A percentile compares a stretch with the other conserved stretches of the same genome.
These are phyloP conservation scores for Rosa multiflora DNA, from an alignment of 306 rosid species.

Conservation along the genomic window DNA sequence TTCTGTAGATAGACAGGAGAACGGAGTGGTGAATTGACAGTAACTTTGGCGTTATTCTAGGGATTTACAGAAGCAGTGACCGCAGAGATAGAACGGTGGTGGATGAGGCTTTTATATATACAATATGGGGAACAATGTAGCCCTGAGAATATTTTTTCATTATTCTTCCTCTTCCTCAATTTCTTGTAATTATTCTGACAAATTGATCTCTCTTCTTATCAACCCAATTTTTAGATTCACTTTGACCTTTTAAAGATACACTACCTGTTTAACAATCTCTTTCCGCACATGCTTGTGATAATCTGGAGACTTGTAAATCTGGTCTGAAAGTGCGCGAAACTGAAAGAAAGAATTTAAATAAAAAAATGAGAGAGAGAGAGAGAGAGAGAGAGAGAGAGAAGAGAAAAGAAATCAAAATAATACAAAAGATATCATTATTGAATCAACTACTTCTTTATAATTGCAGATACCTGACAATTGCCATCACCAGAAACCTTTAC, in stretches of 20 bases:
- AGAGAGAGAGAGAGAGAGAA: neutral
- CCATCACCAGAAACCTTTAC: constrained; percentile 93
- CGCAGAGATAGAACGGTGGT: neutral
- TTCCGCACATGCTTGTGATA: constrained; percentile 80
- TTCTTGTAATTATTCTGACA: neutral
- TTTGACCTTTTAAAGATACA: neutral
- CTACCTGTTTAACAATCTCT: constrained; percentile 75
- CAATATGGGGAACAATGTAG: neutral
- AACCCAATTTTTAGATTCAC: neutral
- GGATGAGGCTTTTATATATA: neutral
- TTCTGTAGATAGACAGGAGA: neutral
- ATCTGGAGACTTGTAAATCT: constrained; percentile 72
- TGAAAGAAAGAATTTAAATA: constrained; percentile 30
- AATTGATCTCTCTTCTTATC: neutral
- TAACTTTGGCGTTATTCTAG: neutral
- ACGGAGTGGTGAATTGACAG: neutral
- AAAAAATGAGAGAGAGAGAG: neutral
- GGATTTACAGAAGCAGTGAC: neutral
- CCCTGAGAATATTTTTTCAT: neutral
- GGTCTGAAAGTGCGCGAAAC: constrained; percentile 92
- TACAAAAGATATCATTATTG: constrained; percentile 4
- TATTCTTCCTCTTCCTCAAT: neutral
- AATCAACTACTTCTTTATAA: constrained; percentile 8
- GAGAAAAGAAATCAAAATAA: constrained; percentile 24
- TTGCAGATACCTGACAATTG: constrained; percentile 77